phyloP scores from a whole-genome alignment of 352 stramenopile species.

The Pythium dissimile region DNA sequence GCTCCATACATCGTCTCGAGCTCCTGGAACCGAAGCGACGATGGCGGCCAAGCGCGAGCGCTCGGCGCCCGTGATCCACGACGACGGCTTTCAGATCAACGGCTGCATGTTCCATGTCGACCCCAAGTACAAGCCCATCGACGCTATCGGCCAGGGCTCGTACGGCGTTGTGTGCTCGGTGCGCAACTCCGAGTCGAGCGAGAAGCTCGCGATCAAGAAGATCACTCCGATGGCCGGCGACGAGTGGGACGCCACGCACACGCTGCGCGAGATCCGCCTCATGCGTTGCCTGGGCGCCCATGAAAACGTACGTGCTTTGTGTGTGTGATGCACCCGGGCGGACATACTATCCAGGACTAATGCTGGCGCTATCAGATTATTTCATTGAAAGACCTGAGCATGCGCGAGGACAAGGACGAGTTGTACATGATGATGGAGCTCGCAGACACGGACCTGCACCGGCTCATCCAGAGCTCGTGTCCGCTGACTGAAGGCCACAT shows the following conservation, averaged over 20 bases:
- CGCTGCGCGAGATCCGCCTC: constrained; percentile 87
- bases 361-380: no score
- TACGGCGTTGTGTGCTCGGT: constrained; percentile 93
- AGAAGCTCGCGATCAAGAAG: constrained; percentile 92
- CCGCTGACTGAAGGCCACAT: constrained; percentile 78
- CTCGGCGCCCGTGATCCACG: constrained; percentile 50
- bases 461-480: constrained; percentile 87
- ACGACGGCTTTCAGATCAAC: constrained; percentile 83
- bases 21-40: neutral
- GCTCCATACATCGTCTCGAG: constrained; percentile 21
- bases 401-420: constrained; percentile 91
- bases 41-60: constrained; percentile 56
- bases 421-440: constrained; percentile 97
- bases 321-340: no score
- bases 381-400: constrained; percentile 84
- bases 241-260: constrained; percentile 88
- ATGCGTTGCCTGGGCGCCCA: constrained; percentile 88
- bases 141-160: constrained; percentile 91
- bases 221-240: constrained; percentile 90
- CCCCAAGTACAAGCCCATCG: constrained; percentile 74
- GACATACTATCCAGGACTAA: no score
- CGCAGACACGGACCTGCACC: constrained; percentile 91
- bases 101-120: constrained; percentile 80
- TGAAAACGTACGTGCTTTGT: constrained; percentile 69
- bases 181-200: constrained; percentile 64